Evolutionary conservation across 2,329 filamentous ascomycete species (phyloP).

Genomic region (Trichophaea hybrida): DNA sequence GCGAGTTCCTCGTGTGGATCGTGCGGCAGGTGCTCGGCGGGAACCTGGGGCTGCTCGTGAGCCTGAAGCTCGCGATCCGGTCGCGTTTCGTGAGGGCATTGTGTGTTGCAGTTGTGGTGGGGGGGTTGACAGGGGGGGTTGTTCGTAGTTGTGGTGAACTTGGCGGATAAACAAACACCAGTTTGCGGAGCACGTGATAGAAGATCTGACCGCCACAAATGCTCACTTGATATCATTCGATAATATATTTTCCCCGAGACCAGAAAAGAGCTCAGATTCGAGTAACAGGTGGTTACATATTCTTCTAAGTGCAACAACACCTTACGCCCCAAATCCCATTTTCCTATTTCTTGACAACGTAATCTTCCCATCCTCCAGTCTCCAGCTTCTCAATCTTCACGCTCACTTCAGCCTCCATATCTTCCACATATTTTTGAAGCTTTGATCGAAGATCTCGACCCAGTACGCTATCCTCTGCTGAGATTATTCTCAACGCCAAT

Average conservation of each 20-base stretch:
- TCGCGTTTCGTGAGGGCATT: neutral
- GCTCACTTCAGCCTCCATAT: conserved; percentile 49
- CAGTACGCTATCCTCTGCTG: conserved; percentile 37
- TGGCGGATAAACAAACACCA: neutral
- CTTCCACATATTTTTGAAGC: conserved; percentile 47
- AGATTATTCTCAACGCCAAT: conserved; percentile 52
- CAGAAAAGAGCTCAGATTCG: too few relatives aligned
- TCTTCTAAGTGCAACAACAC: too few relatives aligned
- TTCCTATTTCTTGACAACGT: conserved; percentile 32
- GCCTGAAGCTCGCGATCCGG: too few relatives aligned
- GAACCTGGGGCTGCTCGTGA: too few relatives aligned
- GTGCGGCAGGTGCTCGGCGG: neutral
- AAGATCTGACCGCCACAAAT: too few relatives aligned
- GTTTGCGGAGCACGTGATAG: too few relatives aligned
- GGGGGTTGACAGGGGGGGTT: neutral
- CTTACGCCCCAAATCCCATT: too few relatives aligned
- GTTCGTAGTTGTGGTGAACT: neutral
- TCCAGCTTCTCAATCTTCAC: conserved; percentile 46
- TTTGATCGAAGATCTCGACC: conserved; percentile 36
- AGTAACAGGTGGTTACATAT: too few relatives aligned
- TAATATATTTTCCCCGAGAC: too few relatives aligned
- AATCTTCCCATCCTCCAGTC: conserved; percentile 43
- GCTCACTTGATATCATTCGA: too few relatives aligned
- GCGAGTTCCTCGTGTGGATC: neutral
- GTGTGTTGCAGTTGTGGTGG: neutral